A percentile compares a stretch with the other conserved stretches of the same genome.
These are phyloP conservation scores for Adansonia gregorii DNA, from an alignment of 441 rosid species.

Conservation along the genomic window DNA sequence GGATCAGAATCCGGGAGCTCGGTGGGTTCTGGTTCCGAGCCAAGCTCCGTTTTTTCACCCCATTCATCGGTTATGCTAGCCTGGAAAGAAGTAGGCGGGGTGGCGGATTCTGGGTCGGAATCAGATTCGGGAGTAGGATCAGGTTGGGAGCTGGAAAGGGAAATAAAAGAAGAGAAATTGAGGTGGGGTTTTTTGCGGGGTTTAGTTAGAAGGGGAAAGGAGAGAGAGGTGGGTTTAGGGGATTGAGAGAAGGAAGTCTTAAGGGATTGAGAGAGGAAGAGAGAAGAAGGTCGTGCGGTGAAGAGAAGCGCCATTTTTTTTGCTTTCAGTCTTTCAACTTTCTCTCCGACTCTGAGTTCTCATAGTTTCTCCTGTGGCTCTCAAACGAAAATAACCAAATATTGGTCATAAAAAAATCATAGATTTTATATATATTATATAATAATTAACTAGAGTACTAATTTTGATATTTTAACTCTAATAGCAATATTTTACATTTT, in stretches of 20 bases:
- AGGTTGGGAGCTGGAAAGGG: conserved; percentile 36
- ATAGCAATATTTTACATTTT: too few species aligned
- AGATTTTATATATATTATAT: neutral
- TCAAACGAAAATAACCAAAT: neutral
- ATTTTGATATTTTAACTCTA: neutral
- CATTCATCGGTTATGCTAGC: conserved; percentile 68
- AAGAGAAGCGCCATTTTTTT: conserved; percentile 53
- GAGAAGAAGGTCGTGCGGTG: conserved; percentile 44
- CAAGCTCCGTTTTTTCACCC: conserved; percentile 66
- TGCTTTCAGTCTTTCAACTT: neutral
- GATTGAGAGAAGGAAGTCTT: conserved; percentile 22
- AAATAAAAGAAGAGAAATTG: conserved; percentile 34
- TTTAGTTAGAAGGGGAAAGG: conserved; percentile 25
- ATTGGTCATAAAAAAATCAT: neutral
- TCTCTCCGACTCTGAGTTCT: too few species aligned
- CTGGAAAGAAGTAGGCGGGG: conserved; percentile 23
- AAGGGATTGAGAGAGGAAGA: conserved; percentile 29
- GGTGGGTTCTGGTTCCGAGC: conserved; percentile 39
- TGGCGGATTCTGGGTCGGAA: conserved; percentile 28
- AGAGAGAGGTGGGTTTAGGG: conserved; percentile 29
- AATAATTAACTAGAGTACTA: neutral
- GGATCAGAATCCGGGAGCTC: conserved; percentile 69
- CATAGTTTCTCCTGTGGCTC: neutral
- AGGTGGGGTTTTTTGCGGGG: conserved; percentile 21
- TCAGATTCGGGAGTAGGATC: conserved; percentile 23